phyloP scores from a whole-genome alignment of 2,329 filamentous ascomycete genomes.

The Diaporthe sp. region DNA sequence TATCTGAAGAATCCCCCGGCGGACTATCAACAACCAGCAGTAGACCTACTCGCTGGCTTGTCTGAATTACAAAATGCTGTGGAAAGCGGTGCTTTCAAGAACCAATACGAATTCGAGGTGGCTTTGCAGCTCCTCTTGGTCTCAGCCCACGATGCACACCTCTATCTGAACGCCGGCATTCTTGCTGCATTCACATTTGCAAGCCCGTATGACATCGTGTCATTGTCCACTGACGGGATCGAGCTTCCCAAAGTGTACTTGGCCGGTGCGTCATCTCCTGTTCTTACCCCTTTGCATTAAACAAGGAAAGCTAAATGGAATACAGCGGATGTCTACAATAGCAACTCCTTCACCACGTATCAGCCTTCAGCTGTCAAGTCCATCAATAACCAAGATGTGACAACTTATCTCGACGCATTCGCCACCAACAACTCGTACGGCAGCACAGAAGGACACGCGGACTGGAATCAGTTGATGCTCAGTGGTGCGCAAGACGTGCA shows the following conservation, averaged over 20 bases:
- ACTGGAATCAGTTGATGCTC: conserved; percentile 56
- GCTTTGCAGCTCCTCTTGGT: conserved; percentile 52
- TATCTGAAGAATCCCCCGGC: background rate
- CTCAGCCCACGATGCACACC: conserved; percentile 53
- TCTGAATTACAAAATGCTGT: conserved; percentile 50
- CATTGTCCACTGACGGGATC: conserved; percentile 51
- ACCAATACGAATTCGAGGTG: conserved; percentile 55
- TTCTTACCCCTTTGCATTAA: background rate
- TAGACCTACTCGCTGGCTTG: conserved; percentile 52
- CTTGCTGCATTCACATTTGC: conserved; percentile 50
- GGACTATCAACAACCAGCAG: conserved; percentile 48
- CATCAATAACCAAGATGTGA: conserved; percentile 51
- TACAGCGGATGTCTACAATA: background rate
- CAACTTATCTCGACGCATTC: conserved; percentile 49
- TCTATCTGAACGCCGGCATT: conserved; percentile 49
- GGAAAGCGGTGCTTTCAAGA: conserved; percentile 49
- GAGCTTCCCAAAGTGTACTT: conserved; percentile 53
- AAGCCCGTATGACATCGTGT: conserved; percentile 48
- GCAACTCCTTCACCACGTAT: conserved; percentile 26
- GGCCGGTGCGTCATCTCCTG: background rate
- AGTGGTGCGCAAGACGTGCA: conserved; percentile 48
- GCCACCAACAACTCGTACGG: conserved; percentile 52
- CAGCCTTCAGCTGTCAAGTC: conserved; percentile 45
- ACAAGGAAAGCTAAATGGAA: conserved; percentile 34
- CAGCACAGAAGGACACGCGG: conserved; percentile 55